These are phyloP conservation scores for Sclerotiophoma versabilis DNA, from an alignment of 2,329 filamentous ascomycete genomes.

Conservation along the genomic window DNA sequence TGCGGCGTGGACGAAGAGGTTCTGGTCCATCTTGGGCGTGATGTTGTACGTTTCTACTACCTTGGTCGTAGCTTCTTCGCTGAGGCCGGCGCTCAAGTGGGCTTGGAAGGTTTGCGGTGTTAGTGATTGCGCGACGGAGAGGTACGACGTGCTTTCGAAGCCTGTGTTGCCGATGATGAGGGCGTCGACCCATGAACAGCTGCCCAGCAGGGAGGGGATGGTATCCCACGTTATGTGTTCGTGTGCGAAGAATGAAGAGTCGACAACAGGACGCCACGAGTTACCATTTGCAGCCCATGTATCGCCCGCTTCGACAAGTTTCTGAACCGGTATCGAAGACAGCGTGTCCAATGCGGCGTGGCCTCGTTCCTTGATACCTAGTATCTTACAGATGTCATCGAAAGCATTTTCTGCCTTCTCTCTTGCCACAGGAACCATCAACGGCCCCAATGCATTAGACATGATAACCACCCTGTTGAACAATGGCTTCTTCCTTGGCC, in stretches of 20 bases:
- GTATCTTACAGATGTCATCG: background rate
- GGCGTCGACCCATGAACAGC: background rate
- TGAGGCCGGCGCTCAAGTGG: conserved; percentile 20
- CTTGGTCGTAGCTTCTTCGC: background rate
- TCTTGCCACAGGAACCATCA: background rate
- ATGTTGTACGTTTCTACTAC: conserved; percentile 48
- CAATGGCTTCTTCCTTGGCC: conserved; percentile 20
- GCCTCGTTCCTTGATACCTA: background rate
- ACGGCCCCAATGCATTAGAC: conserved; percentile 28
- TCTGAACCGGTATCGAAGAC: background rate
- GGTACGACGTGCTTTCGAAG: conserved; percentile 1
- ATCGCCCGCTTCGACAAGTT: background rate
- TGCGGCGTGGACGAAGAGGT: conserved; percentile 47
- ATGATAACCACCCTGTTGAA: conserved; percentile 32
- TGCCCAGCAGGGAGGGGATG: background rate
- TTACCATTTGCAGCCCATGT: background rate
- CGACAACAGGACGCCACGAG: background rate
- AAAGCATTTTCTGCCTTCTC: background rate
- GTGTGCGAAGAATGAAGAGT: background rate
- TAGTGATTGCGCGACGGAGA: background rate
- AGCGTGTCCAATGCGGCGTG: background rate
- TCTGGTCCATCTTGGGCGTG: conserved; percentile 38
- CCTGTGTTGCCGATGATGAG: background rate
- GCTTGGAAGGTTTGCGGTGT: conserved; percentile 35
- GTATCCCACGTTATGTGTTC: background rate